These are phyloP conservation scores for Penicillium crustosum DNA, from an alignment of 2,329 filamentous ascomycete genomes.

Conservation along the genomic window DNA sequence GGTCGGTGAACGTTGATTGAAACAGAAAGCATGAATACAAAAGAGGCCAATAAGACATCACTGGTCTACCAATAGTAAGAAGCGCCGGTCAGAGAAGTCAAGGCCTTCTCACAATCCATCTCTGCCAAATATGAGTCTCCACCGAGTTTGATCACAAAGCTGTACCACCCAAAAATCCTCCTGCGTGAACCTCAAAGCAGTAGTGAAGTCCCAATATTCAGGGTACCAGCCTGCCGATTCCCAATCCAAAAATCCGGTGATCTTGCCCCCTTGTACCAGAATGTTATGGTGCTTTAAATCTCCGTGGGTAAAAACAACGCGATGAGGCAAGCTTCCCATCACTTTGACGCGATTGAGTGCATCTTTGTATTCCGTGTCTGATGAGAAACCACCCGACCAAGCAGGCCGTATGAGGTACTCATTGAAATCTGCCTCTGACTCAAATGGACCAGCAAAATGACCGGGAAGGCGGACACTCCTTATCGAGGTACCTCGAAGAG, in stretches of 20 bases:
- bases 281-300: constrained; percentile 24
- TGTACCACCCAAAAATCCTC: constrained; percentile 23
- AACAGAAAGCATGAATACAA: too few relatives aligned
- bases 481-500: constrained; percentile 29
- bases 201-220: constrained; percentile 19
- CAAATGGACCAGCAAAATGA: constrained; percentile 28
- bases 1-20: too few relatives aligned
- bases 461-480: constrained; percentile 31
- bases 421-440: constrained; percentile 31
- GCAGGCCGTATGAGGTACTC: constrained; percentile 28
- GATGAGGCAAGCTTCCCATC: constrained; percentile 22
- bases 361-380: constrained; percentile 24
- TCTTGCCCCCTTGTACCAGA: constrained; percentile 8
- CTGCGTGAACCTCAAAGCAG: constrained; percentile 10
- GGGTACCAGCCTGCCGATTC: constrained; percentile 9
- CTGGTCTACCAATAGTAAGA: constrained; percentile 19
- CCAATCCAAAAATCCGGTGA: constrained; percentile 27
- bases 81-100: constrained; percentile 16
- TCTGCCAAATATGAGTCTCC: constrained; percentile 17
- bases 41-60: too few relatives aligned
- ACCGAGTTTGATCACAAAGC: constrained; percentile 19
- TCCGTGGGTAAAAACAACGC: constrained; percentile 27
- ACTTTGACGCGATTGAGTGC: constrained; percentile 19
- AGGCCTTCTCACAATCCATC: constrained; percentile 19
- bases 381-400: constrained; percentile 25